phyloP scores from a whole-genome alignment of 805 yeast species.

The Torulaspora gathmanii region DNA sequence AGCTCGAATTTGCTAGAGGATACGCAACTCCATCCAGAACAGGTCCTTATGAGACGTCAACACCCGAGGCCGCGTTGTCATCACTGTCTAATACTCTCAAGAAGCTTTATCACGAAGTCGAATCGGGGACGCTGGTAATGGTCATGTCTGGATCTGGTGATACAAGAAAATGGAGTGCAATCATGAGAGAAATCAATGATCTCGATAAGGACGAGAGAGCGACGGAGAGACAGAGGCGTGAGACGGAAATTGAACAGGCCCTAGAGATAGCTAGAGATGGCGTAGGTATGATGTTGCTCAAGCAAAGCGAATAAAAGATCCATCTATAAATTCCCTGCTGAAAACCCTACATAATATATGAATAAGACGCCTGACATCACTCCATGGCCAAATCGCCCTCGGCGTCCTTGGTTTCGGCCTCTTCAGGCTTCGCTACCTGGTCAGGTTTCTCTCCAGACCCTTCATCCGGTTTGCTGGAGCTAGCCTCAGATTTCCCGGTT shows the following conservation, averaged over 20 bases:
- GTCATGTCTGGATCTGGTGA: constrained; percentile 62
- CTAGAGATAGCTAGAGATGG: constrained; percentile 56
- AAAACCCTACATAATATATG: background rate
- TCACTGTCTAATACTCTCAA: constrained; percentile 44
- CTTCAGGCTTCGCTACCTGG: background rate
- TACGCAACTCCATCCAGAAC: constrained; percentile 31
- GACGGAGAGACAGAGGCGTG: constrained; percentile 42
- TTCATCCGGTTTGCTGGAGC: background rate
- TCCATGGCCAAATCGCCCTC: constrained; percentile 8
- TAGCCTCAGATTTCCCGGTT: background rate
- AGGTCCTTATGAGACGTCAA: constrained; percentile 6
- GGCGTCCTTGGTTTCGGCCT: constrained; percentile 2
- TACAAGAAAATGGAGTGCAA: constrained; percentile 41
- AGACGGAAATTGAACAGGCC: constrained; percentile 44
- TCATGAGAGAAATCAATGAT: constrained; percentile 42
- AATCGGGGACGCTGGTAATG: constrained; percentile 56
- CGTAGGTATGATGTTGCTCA: constrained; percentile 50
- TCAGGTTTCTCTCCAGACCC: background rate
- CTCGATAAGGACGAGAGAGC: constrained; percentile 40
- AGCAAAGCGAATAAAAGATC: constrained; percentile 19
- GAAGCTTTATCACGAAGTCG: constrained; percentile 47
- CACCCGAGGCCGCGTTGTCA: constrained; percentile 13
- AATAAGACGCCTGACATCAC: background rate
- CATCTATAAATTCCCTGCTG: background rate
- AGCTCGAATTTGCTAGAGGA: constrained; percentile 45